phyloP scores from a whole-genome alignment of 345 rosid genomes.

The Acer saccharum region DNA sequence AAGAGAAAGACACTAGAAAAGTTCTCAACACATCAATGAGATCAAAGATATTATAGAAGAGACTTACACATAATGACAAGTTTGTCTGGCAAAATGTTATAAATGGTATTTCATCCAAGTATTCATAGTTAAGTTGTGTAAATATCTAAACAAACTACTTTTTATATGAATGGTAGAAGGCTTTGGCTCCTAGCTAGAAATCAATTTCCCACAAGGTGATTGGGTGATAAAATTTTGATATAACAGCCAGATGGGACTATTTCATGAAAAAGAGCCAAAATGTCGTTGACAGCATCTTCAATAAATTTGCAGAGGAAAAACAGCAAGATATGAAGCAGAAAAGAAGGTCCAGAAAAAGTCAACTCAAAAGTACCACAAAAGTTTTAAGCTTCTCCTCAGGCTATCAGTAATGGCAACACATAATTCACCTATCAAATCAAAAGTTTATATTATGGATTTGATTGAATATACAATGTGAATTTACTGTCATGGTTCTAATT shows the following conservation, averaged over 20 bases:
- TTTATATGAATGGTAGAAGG: not conserved
- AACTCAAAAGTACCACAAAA: not conserved
- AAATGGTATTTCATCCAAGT: constrained; percentile 2
- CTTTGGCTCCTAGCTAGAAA: not conserved
- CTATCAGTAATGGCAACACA: not conserved
- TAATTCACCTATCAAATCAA: not conserved
- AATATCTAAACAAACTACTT: not conserved
- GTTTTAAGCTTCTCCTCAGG: not conserved
- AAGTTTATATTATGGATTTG: constrained; percentile 4
- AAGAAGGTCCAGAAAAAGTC: not conserved
- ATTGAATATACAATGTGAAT: not conserved
- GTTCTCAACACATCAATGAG: not conserved
- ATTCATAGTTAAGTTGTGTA: not conserved
- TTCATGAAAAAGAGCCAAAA: not conserved
- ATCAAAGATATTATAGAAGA: not conserved
- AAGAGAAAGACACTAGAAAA: not conserved
- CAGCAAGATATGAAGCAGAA: not conserved
- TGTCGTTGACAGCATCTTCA: not conserved
- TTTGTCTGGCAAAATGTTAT: not conserved
- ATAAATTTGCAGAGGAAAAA: not conserved
- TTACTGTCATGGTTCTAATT: not conserved
- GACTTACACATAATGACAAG: not conserved
- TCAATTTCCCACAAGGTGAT: not conserved
- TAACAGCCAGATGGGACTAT: not conserved
- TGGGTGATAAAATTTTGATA: not conserved